Conservation (phyloP, 108 stramenopile species). For the Nannochloropsis oceanica region DNA sequence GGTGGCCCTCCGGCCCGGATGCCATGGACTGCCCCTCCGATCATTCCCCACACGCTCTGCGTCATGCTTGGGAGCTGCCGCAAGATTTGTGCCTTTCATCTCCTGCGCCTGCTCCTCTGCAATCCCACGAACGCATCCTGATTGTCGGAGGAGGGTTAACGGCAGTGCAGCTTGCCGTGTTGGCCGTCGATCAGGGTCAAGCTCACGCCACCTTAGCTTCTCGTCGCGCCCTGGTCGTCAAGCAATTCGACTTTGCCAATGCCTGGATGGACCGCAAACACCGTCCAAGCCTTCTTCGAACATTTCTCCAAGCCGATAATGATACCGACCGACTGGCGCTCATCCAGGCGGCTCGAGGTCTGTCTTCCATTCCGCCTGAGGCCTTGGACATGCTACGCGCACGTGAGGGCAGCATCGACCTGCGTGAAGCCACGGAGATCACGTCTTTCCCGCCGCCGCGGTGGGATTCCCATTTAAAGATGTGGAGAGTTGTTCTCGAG, state of each 20-base stretch:
- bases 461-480: neutral
- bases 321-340: neutral
- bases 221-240: neutral
- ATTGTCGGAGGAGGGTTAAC: neutral
- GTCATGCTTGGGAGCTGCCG: neutral
- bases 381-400: neutral
- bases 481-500: neutral
- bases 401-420: neutral
- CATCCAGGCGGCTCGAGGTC: neutral
- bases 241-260: neutral
- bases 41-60: neutral
- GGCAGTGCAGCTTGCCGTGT: neutral
- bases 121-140: neutral
- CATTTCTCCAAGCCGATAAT: neutral
- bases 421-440: neutral
- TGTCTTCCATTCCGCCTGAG: neutral
- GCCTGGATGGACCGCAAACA: neutral
- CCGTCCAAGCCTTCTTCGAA: neutral
- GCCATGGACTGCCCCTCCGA: neutral
- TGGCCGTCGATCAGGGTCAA: neutral
- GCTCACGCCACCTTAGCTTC: neutral
- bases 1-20: neutral
- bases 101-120: neutral
- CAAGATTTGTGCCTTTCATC: neutral
- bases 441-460: neutral